Percentiles rank a stretch among this genome's conserved stretches.
Conservation (phyloP, 768 basidiomycete genomes). For the Mycena metata region DNA sequence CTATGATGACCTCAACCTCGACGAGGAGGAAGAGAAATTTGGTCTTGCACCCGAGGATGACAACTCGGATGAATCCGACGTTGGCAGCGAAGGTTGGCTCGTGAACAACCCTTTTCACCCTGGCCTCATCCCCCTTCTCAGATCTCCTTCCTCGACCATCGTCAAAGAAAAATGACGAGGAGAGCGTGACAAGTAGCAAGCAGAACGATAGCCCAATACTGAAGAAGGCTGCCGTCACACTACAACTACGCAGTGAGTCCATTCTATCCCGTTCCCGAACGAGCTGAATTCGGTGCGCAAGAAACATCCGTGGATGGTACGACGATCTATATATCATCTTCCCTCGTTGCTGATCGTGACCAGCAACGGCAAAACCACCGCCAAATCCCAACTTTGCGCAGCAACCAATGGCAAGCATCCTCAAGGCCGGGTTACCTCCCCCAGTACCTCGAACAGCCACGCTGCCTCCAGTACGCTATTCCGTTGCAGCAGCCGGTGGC, state of each 20-base stretch:
- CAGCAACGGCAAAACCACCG: slow-evolving; percentile 72
- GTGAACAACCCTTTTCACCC: background rate
- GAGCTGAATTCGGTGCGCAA: slow-evolving; percentile 47
- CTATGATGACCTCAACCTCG: slow-evolving; percentile 97
- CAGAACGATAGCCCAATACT: slow-evolving; percentile 83
- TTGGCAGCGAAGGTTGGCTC: slow-evolving; percentile 74
- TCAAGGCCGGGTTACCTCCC: slow-evolving; percentile 78
- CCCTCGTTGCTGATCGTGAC: slow-evolving; percentile 34
- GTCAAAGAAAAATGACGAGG: slow-evolving; percentile 85
- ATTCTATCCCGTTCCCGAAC: slow-evolving; percentile 19
- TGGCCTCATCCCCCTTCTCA: slow-evolving; percentile 40
- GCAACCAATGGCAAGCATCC: slow-evolving; percentile 80
- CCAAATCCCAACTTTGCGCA: slow-evolving; percentile 86
- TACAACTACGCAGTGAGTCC: slow-evolving; percentile 79
- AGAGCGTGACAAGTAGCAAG: slow-evolving; percentile 80
- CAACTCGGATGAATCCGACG: slow-evolving; percentile 83
- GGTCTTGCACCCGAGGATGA: slow-evolving; percentile 83
- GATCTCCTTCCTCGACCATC: slow-evolving; percentile 76
- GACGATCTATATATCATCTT: slow-evolving; percentile 35
- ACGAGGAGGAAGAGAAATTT: slow-evolving; percentile 97
- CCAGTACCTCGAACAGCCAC: slow-evolving; percentile 67
- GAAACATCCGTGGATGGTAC: slow-evolving; percentile 81
- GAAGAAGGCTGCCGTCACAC: slow-evolving; percentile 77
- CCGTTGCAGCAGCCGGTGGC: slow-evolving; percentile 87
- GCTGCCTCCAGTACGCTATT: slow-evolving; percentile 86